Conservation (phyloP, 1,139 yeast species). For the Sugiyamaella sp. region DNA sequence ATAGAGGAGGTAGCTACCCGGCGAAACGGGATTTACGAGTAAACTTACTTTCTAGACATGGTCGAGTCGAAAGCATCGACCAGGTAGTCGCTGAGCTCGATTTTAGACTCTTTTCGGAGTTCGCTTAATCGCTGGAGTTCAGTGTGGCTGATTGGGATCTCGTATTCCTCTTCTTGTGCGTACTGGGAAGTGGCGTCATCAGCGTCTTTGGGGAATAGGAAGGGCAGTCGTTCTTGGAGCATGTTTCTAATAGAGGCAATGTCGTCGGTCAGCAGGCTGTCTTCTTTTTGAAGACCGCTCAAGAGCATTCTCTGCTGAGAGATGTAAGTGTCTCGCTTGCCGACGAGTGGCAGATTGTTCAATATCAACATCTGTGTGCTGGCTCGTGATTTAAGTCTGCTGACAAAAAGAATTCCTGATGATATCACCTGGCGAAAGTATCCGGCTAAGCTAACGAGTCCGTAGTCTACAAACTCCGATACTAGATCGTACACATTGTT, state of each 20-base stretch:
- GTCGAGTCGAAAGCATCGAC: constrained; percentile 24
- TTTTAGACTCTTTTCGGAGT: constrained; percentile 27
- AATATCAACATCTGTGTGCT: constrained; percentile 55
- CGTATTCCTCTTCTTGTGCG: background rate
- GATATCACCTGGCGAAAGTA: constrained; percentile 80
- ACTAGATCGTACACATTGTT: constrained; percentile 54
- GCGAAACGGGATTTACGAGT: no score
- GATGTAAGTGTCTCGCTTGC: constrained; percentile 4
- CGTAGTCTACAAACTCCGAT: constrained; percentile 54
- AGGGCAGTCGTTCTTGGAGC: constrained; percentile 1
- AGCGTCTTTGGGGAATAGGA: background rate
- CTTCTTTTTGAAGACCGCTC: constrained; percentile 5
- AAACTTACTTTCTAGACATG: constrained; percentile 1
- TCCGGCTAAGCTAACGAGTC: constrained; percentile 61
- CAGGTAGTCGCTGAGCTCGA: constrained; percentile 29
- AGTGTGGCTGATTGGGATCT: background rate
- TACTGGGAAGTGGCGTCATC: constrained; percentile 1
- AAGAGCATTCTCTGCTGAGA: constrained; percentile 13
- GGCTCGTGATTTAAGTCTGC: constrained; percentile 38
- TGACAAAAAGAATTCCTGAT: constrained; percentile 69
- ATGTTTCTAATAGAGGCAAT: constrained; percentile 1
- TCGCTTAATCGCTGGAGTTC: constrained; percentile 2
- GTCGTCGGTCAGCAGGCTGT: background rate
- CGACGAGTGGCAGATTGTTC: constrained; percentile 51
- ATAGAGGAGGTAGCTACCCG: no score